Evolutionary conservation across 176 grass and related monocot species (phyloP), one percentile per base, ranked within the genome.

Genomic region (Eremochloa ophiuroides): DNA sequence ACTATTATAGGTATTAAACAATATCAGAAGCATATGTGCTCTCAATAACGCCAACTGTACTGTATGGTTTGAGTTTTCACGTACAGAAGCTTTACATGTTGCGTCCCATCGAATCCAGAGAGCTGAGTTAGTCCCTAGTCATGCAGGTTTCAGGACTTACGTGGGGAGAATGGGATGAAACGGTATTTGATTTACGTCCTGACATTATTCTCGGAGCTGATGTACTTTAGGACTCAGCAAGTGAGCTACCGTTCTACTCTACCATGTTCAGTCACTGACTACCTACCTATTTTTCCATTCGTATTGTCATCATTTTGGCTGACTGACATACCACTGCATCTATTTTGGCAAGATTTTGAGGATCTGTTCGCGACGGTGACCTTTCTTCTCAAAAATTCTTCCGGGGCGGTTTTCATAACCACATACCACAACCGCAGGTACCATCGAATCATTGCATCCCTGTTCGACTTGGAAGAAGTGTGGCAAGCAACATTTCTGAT

Each of bases 381-480:
- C 62, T 89, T 94, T 87, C 82, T 98, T 13, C 69, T 97, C 59
- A 74, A 83, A 83, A 89, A 56, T 77, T 91, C 80, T 74, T 80
- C 86, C 69, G 81, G 82, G 60, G 40, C 88, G 0, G 84, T 98
- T 58, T 94, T 93, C 84, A 89, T 98, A 67, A 91, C 92, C 5
- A 84, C 95, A 69, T 98, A 93, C 82, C 95, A 98, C 66, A 94
- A 91, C 58, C 72, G 95, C 63, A 91, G 92, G 95, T 94, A 69
- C 16, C 51, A 73, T 53, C 9, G 39, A 62, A 82, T 71, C 16
- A 12, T 7, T 50, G 44, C n/a, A 22, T n/a, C n/a, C 18, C 51
- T 11, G 42, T 59, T 84, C 17, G 12, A 53, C 51, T n/a, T 80
- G 1, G 15, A 26, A 63, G 17, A 51, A 51, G 7, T 69, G 7